A percentile compares a stretch with the other conserved stretches of the same genome.
Conservation (phyloP, 495 filamentous ascomycete species). For the Neurospora pannonica region DNA sequence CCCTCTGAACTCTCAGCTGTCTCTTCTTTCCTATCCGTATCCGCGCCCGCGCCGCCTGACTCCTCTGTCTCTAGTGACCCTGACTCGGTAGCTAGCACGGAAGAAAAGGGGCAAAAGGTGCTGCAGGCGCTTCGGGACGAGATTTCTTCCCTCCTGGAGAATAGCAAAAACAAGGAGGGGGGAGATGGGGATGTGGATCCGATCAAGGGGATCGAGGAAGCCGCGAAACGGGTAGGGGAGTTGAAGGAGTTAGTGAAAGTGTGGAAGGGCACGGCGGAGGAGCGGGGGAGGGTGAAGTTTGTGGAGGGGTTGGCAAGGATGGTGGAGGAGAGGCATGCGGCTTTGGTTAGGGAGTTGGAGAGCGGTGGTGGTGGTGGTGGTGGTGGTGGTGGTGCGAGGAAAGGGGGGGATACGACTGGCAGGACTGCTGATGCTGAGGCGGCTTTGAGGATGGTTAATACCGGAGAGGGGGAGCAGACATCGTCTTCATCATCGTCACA, state of each 20-base stretch:
- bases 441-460: not conserved
- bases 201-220: constrained; percentile 54
- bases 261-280: constrained; percentile 94
- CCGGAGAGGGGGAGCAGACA: constrained; percentile 12
- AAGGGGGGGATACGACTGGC: not conserved
- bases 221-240: constrained; percentile 59
- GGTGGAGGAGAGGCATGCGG: constrained; percentile 48
- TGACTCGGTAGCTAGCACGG: constrained; percentile 45
- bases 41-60: constrained; percentile 54
- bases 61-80: not conserved
- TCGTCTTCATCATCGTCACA: not conserved
- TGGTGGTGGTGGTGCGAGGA: constrained; percentile 8
- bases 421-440: constrained; percentile 3
- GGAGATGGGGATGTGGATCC: constrained; percentile 20
- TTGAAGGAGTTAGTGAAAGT: constrained; percentile 61
- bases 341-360: constrained; percentile 44
- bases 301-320: constrained; percentile 66
- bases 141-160: constrained; percentile 51
- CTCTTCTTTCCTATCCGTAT: constrained; percentile 73
- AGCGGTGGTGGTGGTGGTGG: constrained; percentile 7
- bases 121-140: constrained; percentile 60
- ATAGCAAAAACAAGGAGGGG: constrained; percentile 24
- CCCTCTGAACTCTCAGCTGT: constrained; percentile 65
- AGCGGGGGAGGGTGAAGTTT: constrained; percentile 71
- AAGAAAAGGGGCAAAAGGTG: constrained; percentile 71